These are phyloP conservation scores for Penicillium verhagenii DNA, from an alignment of 495 filamentous ascomycete genomes.

Conservation along the genomic window DNA sequence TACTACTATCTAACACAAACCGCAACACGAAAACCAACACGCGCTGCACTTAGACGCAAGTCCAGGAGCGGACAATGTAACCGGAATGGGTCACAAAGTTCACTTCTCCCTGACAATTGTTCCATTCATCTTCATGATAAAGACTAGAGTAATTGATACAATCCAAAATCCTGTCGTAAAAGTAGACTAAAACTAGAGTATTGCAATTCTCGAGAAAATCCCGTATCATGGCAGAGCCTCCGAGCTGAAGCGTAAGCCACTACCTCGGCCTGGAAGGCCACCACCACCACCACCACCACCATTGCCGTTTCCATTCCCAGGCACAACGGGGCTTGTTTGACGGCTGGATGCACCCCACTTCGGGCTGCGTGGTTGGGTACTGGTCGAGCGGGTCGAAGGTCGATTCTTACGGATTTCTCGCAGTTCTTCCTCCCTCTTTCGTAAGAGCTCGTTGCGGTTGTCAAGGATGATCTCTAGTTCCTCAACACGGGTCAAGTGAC, in stretches of 20 bases:
- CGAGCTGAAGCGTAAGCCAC: slow-evolving; percentile 42
- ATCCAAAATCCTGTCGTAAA: not conserved
- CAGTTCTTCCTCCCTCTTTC: slow-evolving; percentile 61
- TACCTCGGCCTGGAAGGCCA: slow-evolving; percentile 32
- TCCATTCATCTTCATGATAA: too few relatives aligned
- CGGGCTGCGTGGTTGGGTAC: slow-evolving; percentile 46
- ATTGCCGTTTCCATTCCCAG: slow-evolving; percentile 29
- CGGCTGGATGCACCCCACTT: slow-evolving; percentile 42
- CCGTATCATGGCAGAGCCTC: slow-evolving; percentile 23
- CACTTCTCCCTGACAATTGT: too few relatives aligned
- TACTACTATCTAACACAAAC: too few relatives aligned
- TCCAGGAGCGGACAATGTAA: too few relatives aligned
- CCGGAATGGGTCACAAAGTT: too few relatives aligned
- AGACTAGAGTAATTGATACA: too few relatives aligned
- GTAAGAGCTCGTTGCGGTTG: slow-evolving; percentile 47
- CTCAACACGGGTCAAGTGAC: slow-evolving; percentile 39
- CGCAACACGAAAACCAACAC: too few relatives aligned
- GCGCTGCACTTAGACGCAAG: too few relatives aligned
- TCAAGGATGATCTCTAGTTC: slow-evolving; percentile 48
- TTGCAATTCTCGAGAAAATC: not conserved
- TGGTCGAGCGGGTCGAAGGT: slow-evolving; percentile 46
- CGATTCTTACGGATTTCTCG: slow-evolving; percentile 52
- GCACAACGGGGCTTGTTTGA: slow-evolving; percentile 44
- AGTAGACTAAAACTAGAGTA: not conserved
- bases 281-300: slow-evolving; percentile 29